A percentile compares a stretch with the other conserved stretches of the same genome.
Evolutionary conservation across 1,284 basidiomycete genomes (phyloP).

Genomic region (Puccinia novopanici): DNA sequence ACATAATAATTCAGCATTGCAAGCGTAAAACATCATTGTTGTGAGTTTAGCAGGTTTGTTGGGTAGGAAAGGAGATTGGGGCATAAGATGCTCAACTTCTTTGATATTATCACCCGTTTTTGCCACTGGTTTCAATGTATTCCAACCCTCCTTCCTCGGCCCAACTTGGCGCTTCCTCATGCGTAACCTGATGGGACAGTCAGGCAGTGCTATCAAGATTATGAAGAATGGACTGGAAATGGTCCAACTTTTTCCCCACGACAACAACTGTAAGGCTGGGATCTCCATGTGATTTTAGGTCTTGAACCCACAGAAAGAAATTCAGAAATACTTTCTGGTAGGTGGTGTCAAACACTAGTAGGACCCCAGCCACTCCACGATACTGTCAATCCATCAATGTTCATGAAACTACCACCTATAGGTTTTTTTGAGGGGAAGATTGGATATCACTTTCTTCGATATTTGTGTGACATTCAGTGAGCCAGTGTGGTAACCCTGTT

Average conservation of each 20-base stretch:
- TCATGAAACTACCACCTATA: too few relatives aligned
- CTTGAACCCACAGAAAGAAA: conserved; percentile 35
- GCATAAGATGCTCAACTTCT: conserved; percentile 29
- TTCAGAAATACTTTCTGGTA: conserved; percentile 33
- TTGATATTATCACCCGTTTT: conserved; percentile 48
- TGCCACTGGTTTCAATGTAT: conserved; percentile 46
- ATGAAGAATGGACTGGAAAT: background rate
- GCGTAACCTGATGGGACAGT: background rate
- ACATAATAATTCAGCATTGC: too few relatives aligned
- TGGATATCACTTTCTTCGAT: too few relatives aligned
- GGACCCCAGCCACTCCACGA: conserved; percentile 40
- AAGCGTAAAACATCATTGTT: background rate
- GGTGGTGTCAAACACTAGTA: conserved; percentile 49
- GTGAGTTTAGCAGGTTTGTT: background rate
- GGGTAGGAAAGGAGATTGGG: background rate
- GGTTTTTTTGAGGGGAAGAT: too few relatives aligned
- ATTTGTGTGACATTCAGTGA: too few relatives aligned
- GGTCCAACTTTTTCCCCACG: conserved; percentile 46
- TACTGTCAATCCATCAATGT: too few relatives aligned
- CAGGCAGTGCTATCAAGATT: background rate
- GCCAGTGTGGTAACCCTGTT: too few relatives aligned
- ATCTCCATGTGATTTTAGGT: conserved; percentile 44
- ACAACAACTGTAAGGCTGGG: conserved; percentile 22
- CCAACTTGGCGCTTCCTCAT: conserved; percentile 35
- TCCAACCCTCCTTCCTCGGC: conserved; percentile 46